phyloP scores from a whole-genome alignment of 139 green algal genomes.

The Micromonas pusilla region DNA sequence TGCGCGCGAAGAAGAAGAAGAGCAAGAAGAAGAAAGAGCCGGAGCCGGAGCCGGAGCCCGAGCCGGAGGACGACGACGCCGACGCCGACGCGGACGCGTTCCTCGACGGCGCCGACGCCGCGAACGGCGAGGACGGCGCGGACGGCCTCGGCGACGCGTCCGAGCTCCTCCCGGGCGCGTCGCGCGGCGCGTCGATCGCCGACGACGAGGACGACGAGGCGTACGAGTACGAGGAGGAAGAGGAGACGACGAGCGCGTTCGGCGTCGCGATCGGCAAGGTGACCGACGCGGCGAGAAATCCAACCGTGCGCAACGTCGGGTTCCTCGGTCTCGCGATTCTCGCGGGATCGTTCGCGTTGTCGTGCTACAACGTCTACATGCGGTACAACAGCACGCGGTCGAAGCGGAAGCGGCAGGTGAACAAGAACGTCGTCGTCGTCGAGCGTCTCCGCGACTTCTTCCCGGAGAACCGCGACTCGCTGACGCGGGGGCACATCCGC shows the following conservation, averaged over 20 bases:
- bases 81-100: not conserved
- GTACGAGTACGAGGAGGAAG: not conserved
- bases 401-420: slow-evolving; percentile 56
- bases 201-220: not conserved
- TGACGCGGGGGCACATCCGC: slow-evolving; percentile 42
- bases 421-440: slow-evolving; percentile 66
- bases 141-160: not conserved
- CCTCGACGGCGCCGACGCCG: not conserved
- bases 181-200: too few species aligned
- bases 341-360: slow-evolving; percentile 23
- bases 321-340: not conserved
- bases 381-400: slow-evolving; percentile 43
- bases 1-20: not conserved
- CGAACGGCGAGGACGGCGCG: not conserved
- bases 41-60: not conserved
- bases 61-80: slow-evolving; percentile 10
- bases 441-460: slow-evolving; percentile 66
- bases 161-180: not conserved
- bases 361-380: slow-evolving; percentile 22
- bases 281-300: not conserved
- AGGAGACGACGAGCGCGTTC: not conserved
- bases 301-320: not conserved
- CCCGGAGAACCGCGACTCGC: slow-evolving; percentile 47
- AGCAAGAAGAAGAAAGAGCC: not conserved
- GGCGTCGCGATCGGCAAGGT: not conserved